Evolutionary conservation across 2,329 filamentous ascomycete species (phyloP), one percentile per base, ranked within the genome.

Genomic region (Podosphaera aphanis): DNA sequence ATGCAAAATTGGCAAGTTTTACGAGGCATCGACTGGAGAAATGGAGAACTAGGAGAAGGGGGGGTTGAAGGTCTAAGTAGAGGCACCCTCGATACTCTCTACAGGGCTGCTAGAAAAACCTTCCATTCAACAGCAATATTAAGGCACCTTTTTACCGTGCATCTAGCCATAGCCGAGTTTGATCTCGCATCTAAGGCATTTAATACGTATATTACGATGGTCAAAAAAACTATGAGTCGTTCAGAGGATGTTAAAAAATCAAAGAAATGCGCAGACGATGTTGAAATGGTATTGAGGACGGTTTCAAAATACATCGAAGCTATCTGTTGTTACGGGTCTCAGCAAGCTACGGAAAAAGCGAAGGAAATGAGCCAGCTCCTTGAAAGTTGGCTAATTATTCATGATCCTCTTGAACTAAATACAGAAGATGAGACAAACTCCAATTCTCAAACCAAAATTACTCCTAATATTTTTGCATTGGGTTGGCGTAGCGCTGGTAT

Each of bases 91-190:
- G 86, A 90, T 60, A 82, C 85, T 23, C 68, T 98, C 5, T 98
- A 95, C 61, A 79, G 80, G 35, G 83, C 86, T 19, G 83, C 88
- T 6, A 84, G 81, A 8, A 93, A 90, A 61, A 93, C 86, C 0
- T 98, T 90, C 57, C 90, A 98, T 62, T 98, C 90, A 1, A 93
- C 88, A 1, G 67, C 84, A 8, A 82, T 95, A 50, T 65, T 98
- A 25, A 73, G 88, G 48, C 74, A 86, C 55, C 68, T 98, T 0
- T 95, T 95, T 58, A 79, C 76, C 10, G 79, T 93, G 1, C 90
- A 98, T 60, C 68, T 88, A 16, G 74, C 84, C 2, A 68, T 94
- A 16, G 84, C 85, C 7, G 88, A 98, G 54, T 95, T 94, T 52
- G 83, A 93, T 47, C 66, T 95, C 43, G 86, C 86, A 1, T 77